Percentiles rank a stretch among this genome's conserved stretches.
Evolutionary conservation across 768 basidiomycete species (phyloP).

Genomic region (Daedaleopsis sinensis): DNA sequence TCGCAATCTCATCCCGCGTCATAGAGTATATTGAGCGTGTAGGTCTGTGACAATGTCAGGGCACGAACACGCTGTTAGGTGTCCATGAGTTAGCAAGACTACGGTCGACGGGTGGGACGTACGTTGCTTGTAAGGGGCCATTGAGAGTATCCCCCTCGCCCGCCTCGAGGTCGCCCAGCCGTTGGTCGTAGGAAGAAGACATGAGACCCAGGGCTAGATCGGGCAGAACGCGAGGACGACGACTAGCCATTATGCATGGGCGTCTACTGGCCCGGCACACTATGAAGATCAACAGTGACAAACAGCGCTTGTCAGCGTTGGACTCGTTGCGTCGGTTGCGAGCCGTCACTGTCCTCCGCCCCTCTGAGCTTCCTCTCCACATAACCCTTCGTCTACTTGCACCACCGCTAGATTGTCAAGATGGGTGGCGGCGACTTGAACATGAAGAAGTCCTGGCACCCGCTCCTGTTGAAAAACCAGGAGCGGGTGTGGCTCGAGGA

Average conservation of each 20-base stretch:
- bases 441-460: constrained; percentile 99
- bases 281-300: constrained; percentile 33
- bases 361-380: constrained; percentile 16
- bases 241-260: constrained; percentile 17
- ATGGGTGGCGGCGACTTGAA: constrained; percentile 99
- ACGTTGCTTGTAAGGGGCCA: constrained; percentile 26
- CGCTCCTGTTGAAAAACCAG: constrained; percentile 97
- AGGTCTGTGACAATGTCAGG: constrained; percentile 49
- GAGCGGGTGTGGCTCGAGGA: constrained; percentile 99
- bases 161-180: constrained; percentile 33
- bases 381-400: constrained; percentile 10
- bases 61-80: constrained; percentile 25
- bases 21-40: constrained; percentile 85
- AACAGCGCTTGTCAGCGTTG: constrained; percentile 30
- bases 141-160: constrained; percentile 35
- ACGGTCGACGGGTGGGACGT: constrained; percentile 17
- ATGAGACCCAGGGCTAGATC: constrained; percentile 19
- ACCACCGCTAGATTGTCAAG: constrained; percentile 45
- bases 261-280: constrained; percentile 2
- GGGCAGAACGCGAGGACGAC: constrained; percentile 15
- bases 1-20: constrained; percentile 79
- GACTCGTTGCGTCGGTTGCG: constrained; percentile 6
- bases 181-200: constrained; percentile 29
- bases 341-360: constrained; percentile 8
- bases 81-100: constrained; percentile 23